A percentile compares a stretch with the other conserved stretches of the same genome.
Evolutionary conservation across 2,329 filamentous ascomycete species (phyloP).

Genomic region (Alternaria panax): DNA sequence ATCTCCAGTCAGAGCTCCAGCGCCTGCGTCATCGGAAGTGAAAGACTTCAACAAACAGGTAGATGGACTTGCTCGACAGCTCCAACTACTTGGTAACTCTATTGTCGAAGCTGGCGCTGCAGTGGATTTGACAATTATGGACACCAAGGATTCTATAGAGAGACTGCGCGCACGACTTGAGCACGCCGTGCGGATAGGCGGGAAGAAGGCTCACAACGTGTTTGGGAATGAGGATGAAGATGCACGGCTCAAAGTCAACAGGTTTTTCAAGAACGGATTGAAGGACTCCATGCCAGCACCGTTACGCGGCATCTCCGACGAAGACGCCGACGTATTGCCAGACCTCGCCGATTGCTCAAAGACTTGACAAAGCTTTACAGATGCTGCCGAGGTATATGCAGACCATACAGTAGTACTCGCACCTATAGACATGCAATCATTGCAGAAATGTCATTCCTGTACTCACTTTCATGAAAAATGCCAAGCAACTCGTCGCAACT

Average conservation of each 20-base stretch:
- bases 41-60: slow-evolving; percentile 72
- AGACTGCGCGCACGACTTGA: slow-evolving; percentile 76
- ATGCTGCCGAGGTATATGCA: background rate
- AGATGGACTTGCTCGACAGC: slow-evolving; percentile 66
- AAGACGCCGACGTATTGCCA: slow-evolving; percentile 9
- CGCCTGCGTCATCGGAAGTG: slow-evolving; percentile 44
- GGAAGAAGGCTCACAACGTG: slow-evolving; percentile 48
- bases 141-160: slow-evolving; percentile 79
- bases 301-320: slow-evolving; percentile 21
- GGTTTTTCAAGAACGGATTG: slow-evolving; percentile 19
- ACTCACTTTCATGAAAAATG: background rate
- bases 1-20: slow-evolving; percentile 18
- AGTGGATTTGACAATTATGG: slow-evolving; percentile 64
- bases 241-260: slow-evolving; percentile 54
- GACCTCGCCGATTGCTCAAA: background rate
- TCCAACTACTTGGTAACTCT: slow-evolving; percentile 59
- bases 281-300: slow-evolving; percentile 7
- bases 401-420: background rate
- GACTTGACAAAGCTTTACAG: background rate
- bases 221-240: slow-evolving; percentile 54
- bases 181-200: slow-evolving; percentile 72
- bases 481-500: background rate
- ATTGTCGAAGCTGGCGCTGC: slow-evolving; percentile 77
- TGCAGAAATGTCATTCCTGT: background rate
- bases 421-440: background rate